These are phyloP conservation scores for Ulota crispa DNA, from an alignment of 225 moss, liverwort and hornwort species.

Conservation along the genomic window DNA sequence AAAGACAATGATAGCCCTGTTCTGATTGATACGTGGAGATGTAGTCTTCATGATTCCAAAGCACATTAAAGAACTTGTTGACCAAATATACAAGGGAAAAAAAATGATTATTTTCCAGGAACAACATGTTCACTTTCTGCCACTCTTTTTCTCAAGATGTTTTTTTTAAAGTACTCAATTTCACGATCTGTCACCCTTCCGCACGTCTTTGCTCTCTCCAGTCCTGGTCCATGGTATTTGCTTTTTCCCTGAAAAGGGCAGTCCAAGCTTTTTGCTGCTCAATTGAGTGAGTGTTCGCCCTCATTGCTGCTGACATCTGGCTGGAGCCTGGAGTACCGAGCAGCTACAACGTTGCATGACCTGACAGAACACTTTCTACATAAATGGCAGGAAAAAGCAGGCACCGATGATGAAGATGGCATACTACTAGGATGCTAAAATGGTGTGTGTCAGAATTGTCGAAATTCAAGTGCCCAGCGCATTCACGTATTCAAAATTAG, in stretches of 20 bases:
- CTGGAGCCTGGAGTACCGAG: not conserved
- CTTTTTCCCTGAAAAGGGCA: not conserved
- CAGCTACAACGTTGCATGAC: not conserved
- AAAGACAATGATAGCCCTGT: not conserved
- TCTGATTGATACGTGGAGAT: not conserved
- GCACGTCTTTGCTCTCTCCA: not conserved
- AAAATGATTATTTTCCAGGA: not conserved
- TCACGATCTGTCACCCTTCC: not conserved
- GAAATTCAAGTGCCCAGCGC: not conserved
- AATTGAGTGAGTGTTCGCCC: not conserved
- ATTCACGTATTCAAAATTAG: not conserved
- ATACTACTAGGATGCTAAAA: not conserved
- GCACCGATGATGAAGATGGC: too few relatives aligned
- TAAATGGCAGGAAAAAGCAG: not conserved
- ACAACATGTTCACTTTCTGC: not conserved
- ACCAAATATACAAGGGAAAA: not conserved
- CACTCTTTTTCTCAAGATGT: not conserved
- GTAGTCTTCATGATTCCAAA: not conserved
- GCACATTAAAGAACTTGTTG: not conserved
- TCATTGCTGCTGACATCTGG: not conserved
- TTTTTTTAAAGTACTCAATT: rapidly evolving
- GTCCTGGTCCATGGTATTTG: not conserved
- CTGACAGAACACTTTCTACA: not conserved
- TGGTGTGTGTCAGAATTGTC: not conserved
- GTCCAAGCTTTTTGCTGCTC: not conserved